These are phyloP conservation scores for Nannochloropsis gaditana DNA, from an alignment of 108 stramenopile species.

Conservation along the genomic window DNA sequence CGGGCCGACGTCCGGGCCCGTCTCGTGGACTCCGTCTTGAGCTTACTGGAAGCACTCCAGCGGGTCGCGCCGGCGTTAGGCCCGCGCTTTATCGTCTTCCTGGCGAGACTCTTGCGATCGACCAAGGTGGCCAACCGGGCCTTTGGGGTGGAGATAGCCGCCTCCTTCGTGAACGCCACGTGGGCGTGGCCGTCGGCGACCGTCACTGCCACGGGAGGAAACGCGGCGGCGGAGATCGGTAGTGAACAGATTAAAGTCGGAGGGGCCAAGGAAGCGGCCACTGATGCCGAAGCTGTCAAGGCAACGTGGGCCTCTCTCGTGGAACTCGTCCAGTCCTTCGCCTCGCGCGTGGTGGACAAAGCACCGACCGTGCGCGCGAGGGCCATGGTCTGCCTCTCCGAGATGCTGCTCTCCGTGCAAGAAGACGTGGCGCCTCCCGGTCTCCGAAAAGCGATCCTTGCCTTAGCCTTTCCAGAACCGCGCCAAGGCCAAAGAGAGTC, in stretches of 20 bases:
- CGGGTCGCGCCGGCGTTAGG: constrained; percentile 31
- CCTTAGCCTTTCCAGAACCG: not conserved
- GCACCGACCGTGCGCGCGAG: constrained; percentile 32
- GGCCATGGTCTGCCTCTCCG: not conserved
- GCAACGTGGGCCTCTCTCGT: not conserved
- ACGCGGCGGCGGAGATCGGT: not conserved
- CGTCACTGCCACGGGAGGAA: not conserved
- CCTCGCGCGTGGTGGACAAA: constrained; percentile 27
- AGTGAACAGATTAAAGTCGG: not conserved
- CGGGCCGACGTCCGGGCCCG: constrained; percentile 32
- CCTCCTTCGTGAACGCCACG: constrained; percentile 23
- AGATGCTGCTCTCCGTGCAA: not conserved
- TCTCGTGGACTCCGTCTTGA: constrained; percentile 23
- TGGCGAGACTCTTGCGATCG: constrained; percentile 21
- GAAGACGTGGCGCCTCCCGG: constrained; percentile 18
- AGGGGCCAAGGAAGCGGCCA: not conserved
- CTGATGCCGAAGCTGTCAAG: not conserved
- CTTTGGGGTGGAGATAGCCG: constrained; percentile 31
- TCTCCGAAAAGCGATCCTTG: constrained; percentile 19
- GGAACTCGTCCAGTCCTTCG: constrained; percentile 25
- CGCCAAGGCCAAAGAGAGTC: not conserved
- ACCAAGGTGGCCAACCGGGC: constrained; percentile 31
- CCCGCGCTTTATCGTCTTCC: constrained; percentile 23
- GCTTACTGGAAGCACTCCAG: not conserved
- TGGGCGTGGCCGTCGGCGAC: constrained; percentile 28